phyloP scores from a whole-genome alignment of 2,329 filamentous ascomycete species.

The Pyrenochaeta sp. region DNA sequence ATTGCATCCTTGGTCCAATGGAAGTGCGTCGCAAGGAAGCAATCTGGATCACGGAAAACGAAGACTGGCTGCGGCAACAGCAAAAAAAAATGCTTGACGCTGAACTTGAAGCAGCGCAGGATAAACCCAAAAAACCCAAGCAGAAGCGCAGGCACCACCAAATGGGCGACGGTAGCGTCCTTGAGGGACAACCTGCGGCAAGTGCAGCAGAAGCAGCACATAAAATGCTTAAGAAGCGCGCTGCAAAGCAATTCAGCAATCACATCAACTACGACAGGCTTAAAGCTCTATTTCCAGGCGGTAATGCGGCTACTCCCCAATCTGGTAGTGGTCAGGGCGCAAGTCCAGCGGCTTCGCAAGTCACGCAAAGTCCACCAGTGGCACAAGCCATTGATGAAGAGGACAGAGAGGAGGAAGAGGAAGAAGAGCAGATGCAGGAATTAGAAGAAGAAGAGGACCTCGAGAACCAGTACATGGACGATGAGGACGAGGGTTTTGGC shows the following conservation, averaged over 20 bases:
- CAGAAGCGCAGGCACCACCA: conserved; percentile 48
- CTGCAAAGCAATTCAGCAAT: conserved; percentile 50
- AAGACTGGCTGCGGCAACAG: conserved; percentile 87
- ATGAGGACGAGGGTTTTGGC: conserved; percentile 53
- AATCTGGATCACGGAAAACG: conserved; percentile 95
- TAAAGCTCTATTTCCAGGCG: conserved; percentile 50
- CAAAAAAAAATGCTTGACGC: conserved; percentile 83
- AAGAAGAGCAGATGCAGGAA: conserved; percentile 44
- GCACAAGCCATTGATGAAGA: conserved; percentile 19
- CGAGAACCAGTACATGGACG: conserved; percentile 50
- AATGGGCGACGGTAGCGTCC: conserved; percentile 52
- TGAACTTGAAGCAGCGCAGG: conserved; percentile 67
- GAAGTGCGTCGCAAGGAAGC: conserved; percentile 86
- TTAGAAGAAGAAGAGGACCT: conserved; percentile 52
- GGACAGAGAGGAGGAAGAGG: conserved; percentile 31
- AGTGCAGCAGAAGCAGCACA: conserved; percentile 56
- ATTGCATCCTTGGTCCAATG: conserved; percentile 76
- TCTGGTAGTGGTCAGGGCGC: conserved; percentile 30
- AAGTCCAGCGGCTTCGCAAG: conserved; percentile 26
- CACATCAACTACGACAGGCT: conserved; percentile 59
- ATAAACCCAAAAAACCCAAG: conserved; percentile 60
- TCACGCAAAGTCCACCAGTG: conserved; percentile 12
- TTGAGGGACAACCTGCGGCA: conserved; percentile 53
- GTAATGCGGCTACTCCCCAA: conserved; percentile 19
- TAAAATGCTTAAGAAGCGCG: conserved; percentile 57